Evolutionary conservation across 1,284 basidiomycete species (phyloP).

Genomic region (Chondrostereum purpureum): DNA sequence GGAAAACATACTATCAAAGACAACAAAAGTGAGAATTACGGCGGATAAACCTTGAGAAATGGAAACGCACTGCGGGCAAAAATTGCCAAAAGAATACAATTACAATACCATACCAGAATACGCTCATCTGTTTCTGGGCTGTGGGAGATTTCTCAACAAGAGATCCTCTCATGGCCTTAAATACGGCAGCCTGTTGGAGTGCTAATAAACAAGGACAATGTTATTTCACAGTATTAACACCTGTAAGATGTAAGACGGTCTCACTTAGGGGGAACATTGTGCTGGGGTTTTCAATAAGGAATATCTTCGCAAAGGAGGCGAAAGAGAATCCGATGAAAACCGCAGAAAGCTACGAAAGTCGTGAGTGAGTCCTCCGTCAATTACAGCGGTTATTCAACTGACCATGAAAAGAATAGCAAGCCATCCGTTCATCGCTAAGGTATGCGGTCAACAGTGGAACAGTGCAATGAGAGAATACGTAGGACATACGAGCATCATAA

Average conservation of each 20-base stretch:
- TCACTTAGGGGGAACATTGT: conserved; percentile 11
- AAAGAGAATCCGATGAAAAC: conserved; percentile 20
- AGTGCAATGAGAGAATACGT: background rate
- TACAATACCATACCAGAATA: conserved; percentile 20
- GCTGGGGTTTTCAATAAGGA: conserved; percentile 19
- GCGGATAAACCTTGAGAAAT: background rate
- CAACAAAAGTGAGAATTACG: background rate
- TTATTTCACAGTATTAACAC: conserved; percentile 4
- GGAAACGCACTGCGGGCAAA: conserved; percentile 14
- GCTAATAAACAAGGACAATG: conserved; percentile 4
- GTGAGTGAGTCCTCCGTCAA: background rate
- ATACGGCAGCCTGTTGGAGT: conserved; percentile 12
- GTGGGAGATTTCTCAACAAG: conserved; percentile 4
- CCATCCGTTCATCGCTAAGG: conserved; percentile 21
- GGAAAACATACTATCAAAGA: conserved; percentile 16
- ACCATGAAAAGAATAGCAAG: conserved; percentile 21
- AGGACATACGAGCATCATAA: conserved; percentile 14
- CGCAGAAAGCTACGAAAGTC: conserved; percentile 7
- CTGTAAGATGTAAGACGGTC: conserved; percentile 19
- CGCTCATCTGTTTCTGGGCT: conserved; percentile 18
- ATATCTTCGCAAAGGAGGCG: conserved; percentile 16
- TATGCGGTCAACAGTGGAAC: background rate
- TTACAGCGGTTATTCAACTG: conserved; percentile 2
- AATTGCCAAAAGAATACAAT: conserved; percentile 19
- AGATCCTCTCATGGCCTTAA: conserved; percentile 18